These are phyloP conservation scores for Aspergillus pseudoviridinutans DNA, from an alignment of 2,329 filamentous ascomycete genomes.

Conservation along the genomic window DNA sequence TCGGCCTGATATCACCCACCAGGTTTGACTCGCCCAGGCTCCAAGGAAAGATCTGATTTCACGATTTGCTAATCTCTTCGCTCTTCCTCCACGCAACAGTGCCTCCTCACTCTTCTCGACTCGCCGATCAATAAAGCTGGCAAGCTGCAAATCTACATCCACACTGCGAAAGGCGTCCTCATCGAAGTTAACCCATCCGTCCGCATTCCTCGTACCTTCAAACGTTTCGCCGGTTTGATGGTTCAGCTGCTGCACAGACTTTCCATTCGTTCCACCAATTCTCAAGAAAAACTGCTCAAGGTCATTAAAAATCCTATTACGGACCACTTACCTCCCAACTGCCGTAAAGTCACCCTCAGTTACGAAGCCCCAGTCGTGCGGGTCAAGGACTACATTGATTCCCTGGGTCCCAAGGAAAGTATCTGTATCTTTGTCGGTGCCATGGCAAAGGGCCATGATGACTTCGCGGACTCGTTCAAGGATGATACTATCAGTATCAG, in stretches of 20 bases:
- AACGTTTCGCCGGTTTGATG: slow-evolving; percentile 98
- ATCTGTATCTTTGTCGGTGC: slow-evolving; percentile 97
- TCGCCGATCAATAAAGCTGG: slow-evolving; percentile 98
- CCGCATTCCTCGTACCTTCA: slow-evolving; percentile 95
- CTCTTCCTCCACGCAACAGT: slow-evolving; percentile 52
- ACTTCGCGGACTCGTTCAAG: slow-evolving; percentile 90
- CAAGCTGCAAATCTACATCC: slow-evolving; percentile 96
- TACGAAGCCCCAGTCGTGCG: slow-evolving; percentile 87
- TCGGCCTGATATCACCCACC: slow-evolving; percentile 94
- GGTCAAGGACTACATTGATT: slow-evolving; percentile 82
- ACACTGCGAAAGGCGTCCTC: slow-evolving; percentile 92
- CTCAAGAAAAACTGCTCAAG: slow-evolving; percentile 93
- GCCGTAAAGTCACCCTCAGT: slow-evolving; percentile 93
- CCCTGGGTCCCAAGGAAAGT: slow-evolving; percentile 76
- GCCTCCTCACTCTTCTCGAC: slow-evolving; percentile 91
- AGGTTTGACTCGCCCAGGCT: slow-evolving; percentile 58
- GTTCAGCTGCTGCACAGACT: slow-evolving; percentile 94
- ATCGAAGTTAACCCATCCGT: slow-evolving; percentile 99
- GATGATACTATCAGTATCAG: slow-evolving; percentile 98
- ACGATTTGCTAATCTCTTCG: slow-evolving; percentile 2
- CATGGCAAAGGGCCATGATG: slow-evolving; percentile 96
- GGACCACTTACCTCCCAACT: slow-evolving; percentile 93
- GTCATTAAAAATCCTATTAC: slow-evolving; percentile 98
- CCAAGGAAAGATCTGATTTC: background rate
- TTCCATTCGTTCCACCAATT: slow-evolving; percentile 93